phyloP scores from a whole-genome alignment of 1,284 basidiomycete species.

The Malassezia slooffiae region DNA sequence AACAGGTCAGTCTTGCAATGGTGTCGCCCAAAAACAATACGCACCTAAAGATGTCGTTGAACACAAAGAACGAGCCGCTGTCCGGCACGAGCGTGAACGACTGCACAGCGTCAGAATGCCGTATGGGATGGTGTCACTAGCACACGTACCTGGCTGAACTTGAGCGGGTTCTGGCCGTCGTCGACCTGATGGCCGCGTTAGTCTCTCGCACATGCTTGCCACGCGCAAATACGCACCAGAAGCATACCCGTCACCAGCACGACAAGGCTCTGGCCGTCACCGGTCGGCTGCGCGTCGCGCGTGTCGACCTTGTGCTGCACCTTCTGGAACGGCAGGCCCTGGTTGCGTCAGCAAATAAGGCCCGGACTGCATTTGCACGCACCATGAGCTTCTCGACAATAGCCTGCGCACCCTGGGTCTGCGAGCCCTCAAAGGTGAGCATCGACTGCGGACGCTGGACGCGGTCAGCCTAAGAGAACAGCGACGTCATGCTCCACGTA shows the following conservation, averaged over 20 bases:
- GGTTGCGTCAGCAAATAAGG: conserved; percentile 7
- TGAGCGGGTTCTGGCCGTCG: conserved; percentile 23
- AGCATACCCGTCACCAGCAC: conserved; percentile 82
- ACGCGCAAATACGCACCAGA: conserved; percentile 40
- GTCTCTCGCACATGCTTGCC: not conserved
- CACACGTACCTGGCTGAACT: conserved; percentile 25
- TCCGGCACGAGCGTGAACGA: conserved; percentile 81
- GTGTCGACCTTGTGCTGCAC: conserved; percentile 76
- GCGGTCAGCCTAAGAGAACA: not conserved
- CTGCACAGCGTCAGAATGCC: conserved; percentile 19
- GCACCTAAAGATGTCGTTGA: conserved; percentile 45
- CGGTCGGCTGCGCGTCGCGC: conserved; percentile 78
- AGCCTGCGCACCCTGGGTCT: conserved; percentile 54
- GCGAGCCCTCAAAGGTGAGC: conserved; percentile 72
- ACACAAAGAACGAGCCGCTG: conserved; percentile 71
- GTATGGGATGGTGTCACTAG: conserved; percentile 5
- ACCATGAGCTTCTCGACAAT: conserved; percentile 77
- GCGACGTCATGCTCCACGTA: conserved; percentile 48
- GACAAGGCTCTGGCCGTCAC: conserved; percentile 58
- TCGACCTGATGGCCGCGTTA: conserved; percentile 14
- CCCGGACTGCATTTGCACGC: too few species aligned
- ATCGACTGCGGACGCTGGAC: conserved; percentile 68
- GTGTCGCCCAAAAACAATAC: not conserved
- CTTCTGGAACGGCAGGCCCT: conserved; percentile 70
- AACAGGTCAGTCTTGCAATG: not conserved